These are phyloP conservation scores for Phytophthora hibernalis DNA, from an alignment of 352 stramenopile species.

Conservation along the genomic window DNA sequence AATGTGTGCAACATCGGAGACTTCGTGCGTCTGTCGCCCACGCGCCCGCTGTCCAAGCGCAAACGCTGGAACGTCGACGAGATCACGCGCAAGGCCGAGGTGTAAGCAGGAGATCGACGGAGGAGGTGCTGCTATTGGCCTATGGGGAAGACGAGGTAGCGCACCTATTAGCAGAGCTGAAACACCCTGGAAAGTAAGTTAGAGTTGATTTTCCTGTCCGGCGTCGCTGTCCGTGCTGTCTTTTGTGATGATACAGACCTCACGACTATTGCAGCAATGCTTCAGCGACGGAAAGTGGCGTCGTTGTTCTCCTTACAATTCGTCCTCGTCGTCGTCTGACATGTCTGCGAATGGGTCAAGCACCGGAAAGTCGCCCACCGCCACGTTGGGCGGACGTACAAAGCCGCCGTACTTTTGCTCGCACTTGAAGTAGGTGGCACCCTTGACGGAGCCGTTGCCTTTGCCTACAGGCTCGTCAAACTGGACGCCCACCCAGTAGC, in stretches of 20 bases:
- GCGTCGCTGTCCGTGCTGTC: constrained; percentile 26
- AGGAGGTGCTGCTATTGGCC: not conserved
- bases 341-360: constrained; percentile 82
- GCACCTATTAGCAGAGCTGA: constrained; percentile 34
- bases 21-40: constrained; percentile 79
- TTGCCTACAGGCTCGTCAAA: constrained; percentile 98
- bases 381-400: constrained; percentile 94
- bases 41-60: constrained; percentile 85
- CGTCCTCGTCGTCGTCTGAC: constrained; percentile 79
- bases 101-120: constrained; percentile 50
- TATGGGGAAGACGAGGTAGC: constrained; percentile 3
- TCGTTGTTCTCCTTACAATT: constrained; percentile 48
- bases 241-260: constrained; percentile 9
- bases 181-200: constrained; percentile 59
- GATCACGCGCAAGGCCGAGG: constrained; percentile 88
- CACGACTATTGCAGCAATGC: not conserved
- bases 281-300: not conserved
- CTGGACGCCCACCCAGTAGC: constrained; percentile 95
- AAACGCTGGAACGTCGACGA: constrained; percentile 92
- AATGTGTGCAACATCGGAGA: constrained; percentile 93
- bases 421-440: constrained; percentile 94
- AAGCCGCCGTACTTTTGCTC: constrained; percentile 94
- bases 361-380: constrained; percentile 93
- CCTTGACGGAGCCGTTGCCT: constrained; percentile 93
- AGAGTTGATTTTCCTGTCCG: constrained; percentile 44